Base-by-base conservation (phyloP, 2,329 filamentous ascomycete genomes). In the Alternaria sp. region DNA sequence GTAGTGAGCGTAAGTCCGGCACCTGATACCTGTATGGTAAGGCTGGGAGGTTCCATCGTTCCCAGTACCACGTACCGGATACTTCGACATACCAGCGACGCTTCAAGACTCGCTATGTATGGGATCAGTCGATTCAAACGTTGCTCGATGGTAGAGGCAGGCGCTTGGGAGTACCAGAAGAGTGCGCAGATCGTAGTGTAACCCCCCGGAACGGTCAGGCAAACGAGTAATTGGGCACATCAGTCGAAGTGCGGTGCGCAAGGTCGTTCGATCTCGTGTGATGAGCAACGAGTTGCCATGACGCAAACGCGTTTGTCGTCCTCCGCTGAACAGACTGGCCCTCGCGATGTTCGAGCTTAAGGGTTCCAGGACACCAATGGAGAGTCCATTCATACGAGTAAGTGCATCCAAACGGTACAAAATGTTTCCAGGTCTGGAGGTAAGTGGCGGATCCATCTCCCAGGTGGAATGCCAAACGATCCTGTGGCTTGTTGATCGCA, bases 401-500 rank as follows among this genome's bases (percentile, higher is more conserved):
- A 6, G 19, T 21, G 5, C 13, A 0, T 36, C 3, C 13, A n/a
- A n/a, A n/a, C 3, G 15, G 32, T 40, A 1, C 32, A 40, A 17
- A 8, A 17, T 4, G 15, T 40, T 17, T 40, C 28, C 28, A 28
- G 17, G 17, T 6, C 32, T 7, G n/a, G 19, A 5, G 11, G 3
- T 45, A 23, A 3, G 44, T 40, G 15, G n/a, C 19, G 4, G 9
- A 6, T 55, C 30, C 44, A 50, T 54, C 1, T 15, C 25, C 26
- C 12, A 25, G 25, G 11, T 26, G 10, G 5, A 5, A 21, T 45
- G 12, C 8, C 17, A 6, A 19, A 25, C 4, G 45, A 61, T 46
- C 54, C 44, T 45, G 43, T 51, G 49, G 56, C 49, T 58, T 3
- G 23, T 54, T 58, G 52, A 64, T 30, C n/a, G n/a, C 32, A 30